Percentiles rank a stretch among this genome's conserved stretches.
phyloP scores from a whole-genome alignment of 2,329 filamentous ascomycete species.

The Fusarium pseudonygamai region DNA sequence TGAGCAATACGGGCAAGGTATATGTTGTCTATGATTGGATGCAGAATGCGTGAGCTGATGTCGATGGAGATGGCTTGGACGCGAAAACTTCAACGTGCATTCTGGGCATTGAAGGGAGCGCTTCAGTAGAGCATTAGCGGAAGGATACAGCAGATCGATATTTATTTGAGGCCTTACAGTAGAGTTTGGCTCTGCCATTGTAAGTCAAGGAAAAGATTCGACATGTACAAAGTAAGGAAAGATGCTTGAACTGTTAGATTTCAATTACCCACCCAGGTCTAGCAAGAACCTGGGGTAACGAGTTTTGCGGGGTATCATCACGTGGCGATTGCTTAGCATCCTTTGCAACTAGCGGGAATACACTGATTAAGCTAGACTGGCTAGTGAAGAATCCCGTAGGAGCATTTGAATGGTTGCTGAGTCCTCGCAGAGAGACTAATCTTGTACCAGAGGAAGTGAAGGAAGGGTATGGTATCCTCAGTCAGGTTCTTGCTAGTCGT shows the following conservation, averaged over 20 bases:
- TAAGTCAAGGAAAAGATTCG: too few relatives aligned
- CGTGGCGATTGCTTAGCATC: not conserved
- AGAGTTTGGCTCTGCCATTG: not conserved
- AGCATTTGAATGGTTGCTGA: too few relatives aligned
- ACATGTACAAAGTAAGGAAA: too few relatives aligned
- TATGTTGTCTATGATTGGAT: not conserved
- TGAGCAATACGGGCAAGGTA: not conserved
- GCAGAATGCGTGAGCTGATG: not conserved
- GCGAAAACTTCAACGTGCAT: not conserved
- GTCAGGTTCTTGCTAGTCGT: too few relatives aligned
- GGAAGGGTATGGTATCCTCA: too few relatives aligned
- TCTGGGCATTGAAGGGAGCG: not conserved
- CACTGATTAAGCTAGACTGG: not conserved
- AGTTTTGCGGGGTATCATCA: not conserved
- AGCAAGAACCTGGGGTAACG: not conserved
- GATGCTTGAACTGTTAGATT: too few relatives aligned
- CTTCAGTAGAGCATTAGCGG: rapidly evolving
- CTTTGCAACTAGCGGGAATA: not conserved
- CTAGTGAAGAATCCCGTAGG: too few relatives aligned
- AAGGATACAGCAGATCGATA: rapidly evolving
- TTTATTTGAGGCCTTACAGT: rapidly evolving
- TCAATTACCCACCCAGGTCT: too few relatives aligned
- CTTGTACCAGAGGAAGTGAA: too few relatives aligned
- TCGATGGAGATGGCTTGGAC: not conserved
- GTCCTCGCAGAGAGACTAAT: too few relatives aligned